Conservation (phyloP, 495 filamentous ascomycete species). For the Aspergillus taichungensis region DNA sequence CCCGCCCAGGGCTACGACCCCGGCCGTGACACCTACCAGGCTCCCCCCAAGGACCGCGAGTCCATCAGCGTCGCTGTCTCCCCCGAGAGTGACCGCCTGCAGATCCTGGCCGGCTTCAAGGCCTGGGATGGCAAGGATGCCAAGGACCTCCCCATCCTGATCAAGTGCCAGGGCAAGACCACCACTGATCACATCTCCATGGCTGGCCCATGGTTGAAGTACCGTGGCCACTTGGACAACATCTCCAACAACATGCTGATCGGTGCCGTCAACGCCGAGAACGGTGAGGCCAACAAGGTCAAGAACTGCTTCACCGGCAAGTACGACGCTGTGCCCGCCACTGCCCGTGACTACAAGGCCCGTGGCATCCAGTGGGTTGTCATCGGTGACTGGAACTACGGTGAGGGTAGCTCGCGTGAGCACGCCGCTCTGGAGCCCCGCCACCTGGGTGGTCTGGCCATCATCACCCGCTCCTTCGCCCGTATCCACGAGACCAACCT, state of each 20-base stretch:
- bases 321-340: slow-evolving; percentile 81
- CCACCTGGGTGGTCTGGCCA: slow-evolving; percentile 92
- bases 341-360: slow-evolving; percentile 97
- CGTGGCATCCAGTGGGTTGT: slow-evolving; percentile 96
- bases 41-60: slow-evolving; percentile 72
- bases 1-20: slow-evolving; percentile 82
- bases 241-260: slow-evolving; percentile 99
- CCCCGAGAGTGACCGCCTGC: slow-evolving; percentile 85
- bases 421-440: slow-evolving; percentile 96
- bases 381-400: slow-evolving; percentile 99
- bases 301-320: slow-evolving; percentile 81
- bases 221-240: slow-evolving; percentile 99
- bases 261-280: slow-evolving; percentile 90
- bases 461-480: slow-evolving; percentile 92
- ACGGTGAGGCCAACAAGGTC: slow-evolving; percentile 97
- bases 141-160: slow-evolving; percentile 79
- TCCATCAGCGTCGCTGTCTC: slow-evolving; percentile 74
- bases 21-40: slow-evolving; percentile 93
- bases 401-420: slow-evolving; percentile 94
- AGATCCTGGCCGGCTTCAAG: slow-evolving; percentile 78
- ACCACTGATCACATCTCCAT: slow-evolving; percentile 99
- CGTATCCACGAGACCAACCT: slow-evolving; percentile 99
- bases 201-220: slow-evolving; percentile 98
- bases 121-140: slow-evolving; percentile 95
- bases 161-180: slow-evolving; percentile 97